phyloP scores from a whole-genome alignment of 2,329 filamentous ascomycete genomes.

The Aspergillus intermedius region DNA sequence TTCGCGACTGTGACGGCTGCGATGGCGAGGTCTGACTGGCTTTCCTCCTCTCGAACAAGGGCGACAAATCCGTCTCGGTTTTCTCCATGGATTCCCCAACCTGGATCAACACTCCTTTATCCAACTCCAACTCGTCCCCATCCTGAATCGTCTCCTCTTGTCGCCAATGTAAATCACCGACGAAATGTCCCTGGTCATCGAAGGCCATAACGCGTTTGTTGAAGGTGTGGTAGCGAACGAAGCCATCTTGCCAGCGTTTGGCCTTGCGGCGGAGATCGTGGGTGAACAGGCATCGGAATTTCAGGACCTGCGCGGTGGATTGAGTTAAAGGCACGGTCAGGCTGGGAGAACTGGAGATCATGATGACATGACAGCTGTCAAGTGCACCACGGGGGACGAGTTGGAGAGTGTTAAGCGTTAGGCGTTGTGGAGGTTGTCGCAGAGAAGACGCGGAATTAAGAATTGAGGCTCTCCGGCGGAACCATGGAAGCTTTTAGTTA shows the following conservation, averaged over 20 bases:
- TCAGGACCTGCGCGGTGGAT: constrained; percentile 67
- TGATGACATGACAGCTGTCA: not conserved
- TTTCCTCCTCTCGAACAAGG: constrained; percentile 65
- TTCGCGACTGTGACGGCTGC: constrained; percentile 32
- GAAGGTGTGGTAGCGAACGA: constrained; percentile 80
- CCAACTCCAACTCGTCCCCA: constrained; percentile 74
- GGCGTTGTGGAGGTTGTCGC: not conserved
- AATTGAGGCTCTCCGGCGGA: too few relatives aligned
- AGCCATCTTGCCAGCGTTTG: constrained; percentile 91
- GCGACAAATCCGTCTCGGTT: constrained; percentile 70
- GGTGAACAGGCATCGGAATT: constrained; percentile 81
- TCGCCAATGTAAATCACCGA: constrained; percentile 80
- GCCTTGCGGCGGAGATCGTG: constrained; percentile 78
- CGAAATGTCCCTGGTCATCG: constrained; percentile 69
- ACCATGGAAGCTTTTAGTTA: too few relatives aligned
- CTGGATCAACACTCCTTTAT: constrained; percentile 71
- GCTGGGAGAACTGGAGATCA: constrained; percentile 18
- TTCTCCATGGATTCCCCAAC: constrained; percentile 68
- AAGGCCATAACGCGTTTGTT: constrained; percentile 89
- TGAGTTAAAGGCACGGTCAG: constrained; percentile 46
- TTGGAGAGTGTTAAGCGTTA: not conserved
- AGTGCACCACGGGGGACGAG: not conserved
- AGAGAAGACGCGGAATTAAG: too few relatives aligned
- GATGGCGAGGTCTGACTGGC: constrained; percentile 24
- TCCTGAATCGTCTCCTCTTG: constrained; percentile 63